A percentile compares a stretch with the other conserved stretches of the same genome.
phyloP scores from a whole-genome alignment of 805 yeast genomes.

The Metschnikowia lunata region DNA sequence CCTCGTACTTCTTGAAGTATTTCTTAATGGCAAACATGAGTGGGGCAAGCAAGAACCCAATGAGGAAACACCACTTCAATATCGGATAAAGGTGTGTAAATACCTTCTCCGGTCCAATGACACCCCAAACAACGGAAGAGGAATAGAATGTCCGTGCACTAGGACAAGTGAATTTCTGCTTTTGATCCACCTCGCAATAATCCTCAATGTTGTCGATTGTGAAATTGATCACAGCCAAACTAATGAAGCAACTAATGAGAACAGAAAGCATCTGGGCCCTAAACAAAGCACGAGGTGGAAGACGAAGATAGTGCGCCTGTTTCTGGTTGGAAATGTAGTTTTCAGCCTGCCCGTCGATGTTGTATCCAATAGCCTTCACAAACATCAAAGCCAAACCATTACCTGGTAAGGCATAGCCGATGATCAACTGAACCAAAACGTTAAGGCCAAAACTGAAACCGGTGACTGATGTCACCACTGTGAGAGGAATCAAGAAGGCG shows the following conservation, averaged over 20 bases:
- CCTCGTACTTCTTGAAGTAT: slow-evolving; percentile 32
- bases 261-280: slow-evolving; percentile 41
- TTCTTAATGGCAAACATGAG: slow-evolving; percentile 32
- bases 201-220: slow-evolving; percentile 32
- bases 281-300: slow-evolving; percentile 37
- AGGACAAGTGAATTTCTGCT: slow-evolving; percentile 36
- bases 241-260: slow-evolving; percentile 37
- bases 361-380: slow-evolving; percentile 45
- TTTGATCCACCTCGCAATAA: slow-evolving; percentile 29
- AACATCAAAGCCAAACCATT: slow-evolving; percentile 47
- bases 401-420: slow-evolving; percentile 44
- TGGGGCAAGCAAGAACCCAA: slow-evolving; percentile 37
- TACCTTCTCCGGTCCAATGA: slow-evolving; percentile 27
- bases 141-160: slow-evolving; percentile 38
- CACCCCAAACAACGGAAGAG: slow-evolving; percentile 43
- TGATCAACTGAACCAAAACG: slow-evolving; percentile 39
- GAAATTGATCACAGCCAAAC: slow-evolving; percentile 40
- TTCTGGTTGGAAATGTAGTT: slow-evolving; percentile 45
- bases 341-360: slow-evolving; percentile 45
- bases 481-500: slow-evolving; percentile 38
- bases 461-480: slow-evolving; percentile 32
- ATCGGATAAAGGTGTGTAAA: slow-evolving; percentile 14
- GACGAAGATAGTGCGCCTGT: slow-evolving; percentile 41
- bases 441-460: slow-evolving; percentile 38
- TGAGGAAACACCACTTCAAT: slow-evolving; percentile 26